Evolutionary conservation across 2,329 filamentous ascomycete species (phyloP), one percentile per base, ranked within the genome.

Genomic region (Thelonectria blattea): DNA sequence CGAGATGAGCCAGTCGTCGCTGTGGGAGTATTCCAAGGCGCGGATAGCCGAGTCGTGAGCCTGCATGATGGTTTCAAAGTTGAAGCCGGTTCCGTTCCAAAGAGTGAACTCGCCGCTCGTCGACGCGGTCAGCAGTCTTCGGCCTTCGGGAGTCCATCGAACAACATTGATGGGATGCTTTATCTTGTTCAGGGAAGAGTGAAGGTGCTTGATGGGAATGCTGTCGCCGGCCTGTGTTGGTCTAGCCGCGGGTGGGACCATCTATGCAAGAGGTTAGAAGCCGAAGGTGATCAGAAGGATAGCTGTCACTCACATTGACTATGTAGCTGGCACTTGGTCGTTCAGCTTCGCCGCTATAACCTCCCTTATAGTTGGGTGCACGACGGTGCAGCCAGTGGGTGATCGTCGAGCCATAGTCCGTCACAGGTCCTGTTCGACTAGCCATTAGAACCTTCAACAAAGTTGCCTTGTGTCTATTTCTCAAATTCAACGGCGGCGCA

Each of bases 51-150:
- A 88, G 77, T 97, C 94, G 76, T 98, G 94, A 41, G 94, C 94
- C 81, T 97, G 93, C 91, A 97, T 97, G 27, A 99, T 97, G 3
- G 95, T 98, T 79, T 99, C 95, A 71, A 99, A 99, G 76, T 99
- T 98, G 85, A 99, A 99, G 22, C 93, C 94, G 45, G 94, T 98
- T 64, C 95, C 95, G 75, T 99, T 99, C 95, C 95, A 99, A 3
- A 99, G 79, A 41, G 96, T 99, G 72, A 99, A 99, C 75, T 99
- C 95, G 72, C 95, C 95, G 74, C 94, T 98, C 67, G 93, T 96
- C 0, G 93, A 96, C 20, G 93, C 95, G 0, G 95, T 98, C 73
- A 99, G 83, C 58, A 99, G 80, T 67, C 95, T 85, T 62, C 95
- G 89, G 27, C 95, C 95, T 76, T 99, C 95, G 7, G 95, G 95